Evolutionary conservation across 257 asterid species (phyloP).

Genomic region (Eucommia ulmoides): DNA sequence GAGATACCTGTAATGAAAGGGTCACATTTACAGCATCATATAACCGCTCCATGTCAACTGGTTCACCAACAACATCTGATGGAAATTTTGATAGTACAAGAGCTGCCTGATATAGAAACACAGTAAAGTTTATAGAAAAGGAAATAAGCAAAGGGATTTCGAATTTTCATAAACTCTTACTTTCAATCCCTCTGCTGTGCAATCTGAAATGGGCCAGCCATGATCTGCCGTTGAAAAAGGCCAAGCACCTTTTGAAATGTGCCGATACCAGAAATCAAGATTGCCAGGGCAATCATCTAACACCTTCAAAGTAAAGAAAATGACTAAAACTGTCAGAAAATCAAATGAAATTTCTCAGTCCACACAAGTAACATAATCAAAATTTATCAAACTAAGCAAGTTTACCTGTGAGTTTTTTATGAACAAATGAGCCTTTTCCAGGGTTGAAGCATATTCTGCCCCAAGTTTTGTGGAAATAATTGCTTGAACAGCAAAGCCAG

Average conservation of each 20-base stretch:
- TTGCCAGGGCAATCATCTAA: slow-evolving; percentile 79
- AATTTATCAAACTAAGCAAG: too few species aligned
- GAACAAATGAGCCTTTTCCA: slow-evolving; percentile 62
- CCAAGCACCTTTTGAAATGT: slow-evolving; percentile 99
- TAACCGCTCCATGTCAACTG: slow-evolving; percentile 46
- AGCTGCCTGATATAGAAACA: slow-evolving; percentile 44
- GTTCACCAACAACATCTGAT: slow-evolving; percentile 59
- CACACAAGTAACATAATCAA: too few species aligned
- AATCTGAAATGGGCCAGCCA: slow-evolving; percentile 99
- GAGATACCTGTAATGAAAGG: slow-evolving; percentile 78
- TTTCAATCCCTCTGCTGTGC: slow-evolving; percentile 97
- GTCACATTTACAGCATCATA: slow-evolving; percentile 86
- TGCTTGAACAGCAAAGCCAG: slow-evolving; percentile 86
- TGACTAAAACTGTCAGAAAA: too few species aligned
- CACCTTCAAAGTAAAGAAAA: too few species aligned
- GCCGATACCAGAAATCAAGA: slow-evolving; percentile 75
- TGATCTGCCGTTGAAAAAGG: slow-evolving; percentile 97
- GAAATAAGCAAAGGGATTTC: slow-evolving; percentile 4
- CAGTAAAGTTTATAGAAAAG: slow-evolving; percentile 9
- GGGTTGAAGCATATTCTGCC: slow-evolving; percentile 60
- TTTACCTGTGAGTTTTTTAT: slow-evolving; percentile 69
- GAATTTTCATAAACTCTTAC: slow-evolving; percentile 25
- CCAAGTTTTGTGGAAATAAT: slow-evolving; percentile 52
- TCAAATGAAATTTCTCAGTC: too few species aligned
- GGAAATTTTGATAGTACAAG: slow-evolving; percentile 67